Percentiles rank a stretch among this genome's conserved stretches.
Conservation (phyloP, 2,329 filamentous ascomycete genomes). For the Chrysoporthe austroafricana region DNA sequence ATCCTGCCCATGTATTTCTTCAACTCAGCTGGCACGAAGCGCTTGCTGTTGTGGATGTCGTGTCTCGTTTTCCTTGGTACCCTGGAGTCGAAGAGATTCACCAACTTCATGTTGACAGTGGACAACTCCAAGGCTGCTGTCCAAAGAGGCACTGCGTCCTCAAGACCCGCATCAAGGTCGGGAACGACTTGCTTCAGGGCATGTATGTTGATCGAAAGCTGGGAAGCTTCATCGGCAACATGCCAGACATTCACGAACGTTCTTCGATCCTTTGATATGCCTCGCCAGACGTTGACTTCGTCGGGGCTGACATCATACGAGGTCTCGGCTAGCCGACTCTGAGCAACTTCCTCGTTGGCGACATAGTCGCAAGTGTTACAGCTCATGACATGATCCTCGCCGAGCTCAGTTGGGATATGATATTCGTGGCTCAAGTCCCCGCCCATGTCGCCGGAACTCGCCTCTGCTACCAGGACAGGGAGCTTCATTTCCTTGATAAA, state of each 20-base stretch:
- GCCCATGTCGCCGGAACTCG: constrained; percentile 95
- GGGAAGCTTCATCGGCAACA: constrained; percentile 32
- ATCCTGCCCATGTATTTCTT: constrained; percentile 1
- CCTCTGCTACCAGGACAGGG: constrained; percentile 82
- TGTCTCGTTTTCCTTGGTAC: constrained; percentile 30
- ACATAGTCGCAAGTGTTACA: constrained; percentile 76
- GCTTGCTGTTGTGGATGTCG: background rate
- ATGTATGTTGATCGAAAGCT: constrained; percentile 50
- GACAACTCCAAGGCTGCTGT: constrained; percentile 41
- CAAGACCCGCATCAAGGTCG: constrained; percentile 72
- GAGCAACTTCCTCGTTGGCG: constrained; percentile 86
- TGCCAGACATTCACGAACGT: constrained; percentile 74
- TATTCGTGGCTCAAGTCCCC: constrained; percentile 94
- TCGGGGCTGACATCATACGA: constrained; percentile 1
- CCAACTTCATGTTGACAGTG: constrained; percentile 26
- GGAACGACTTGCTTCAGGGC: constrained; percentile 69
- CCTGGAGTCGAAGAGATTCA: constrained; percentile 45
- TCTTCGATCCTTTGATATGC: constrained; percentile 68
- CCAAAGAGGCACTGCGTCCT: constrained; percentile 62
- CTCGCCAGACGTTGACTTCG: constrained; percentile 52
- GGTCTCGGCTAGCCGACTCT: constrained; percentile 33
- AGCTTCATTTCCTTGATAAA: constrained; percentile 78
- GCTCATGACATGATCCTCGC: constrained; percentile 82
- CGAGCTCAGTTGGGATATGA: constrained; percentile 77
- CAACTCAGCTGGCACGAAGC: constrained; percentile 1